phyloP scores from a whole-genome alignment of 805 yeast species.

The Myxozyma neglecta region DNA sequence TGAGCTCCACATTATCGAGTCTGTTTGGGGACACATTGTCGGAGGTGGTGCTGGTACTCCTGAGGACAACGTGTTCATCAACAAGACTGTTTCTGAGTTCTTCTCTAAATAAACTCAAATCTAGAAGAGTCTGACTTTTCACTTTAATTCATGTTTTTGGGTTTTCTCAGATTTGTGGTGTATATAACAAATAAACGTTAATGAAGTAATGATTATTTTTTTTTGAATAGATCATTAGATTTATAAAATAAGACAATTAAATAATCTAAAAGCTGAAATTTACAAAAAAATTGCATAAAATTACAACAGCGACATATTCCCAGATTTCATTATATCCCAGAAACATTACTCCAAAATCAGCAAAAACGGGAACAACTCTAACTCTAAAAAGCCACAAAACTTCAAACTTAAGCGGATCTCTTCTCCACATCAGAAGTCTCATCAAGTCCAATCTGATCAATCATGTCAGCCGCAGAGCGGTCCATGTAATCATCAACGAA shows the following conservation, averaged over 20 bases:
- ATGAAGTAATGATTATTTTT: no score
- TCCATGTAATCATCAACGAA: slow-evolving; percentile 13
- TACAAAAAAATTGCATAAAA: not conserved
- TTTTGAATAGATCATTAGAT: not conserved
- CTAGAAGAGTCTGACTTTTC: not conserved
- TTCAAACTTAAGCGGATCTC: not conserved
- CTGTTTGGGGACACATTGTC: slow-evolving; percentile 32
- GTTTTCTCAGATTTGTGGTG: not conserved
- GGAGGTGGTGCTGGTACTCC: slow-evolving; percentile 30
- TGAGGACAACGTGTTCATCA: slow-evolving; percentile 26
- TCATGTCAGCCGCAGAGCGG: slow-evolving; percentile 3
- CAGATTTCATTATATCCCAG: not conserved
- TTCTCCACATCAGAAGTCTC: slow-evolving; percentile 1
- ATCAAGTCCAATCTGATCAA: not conserved
- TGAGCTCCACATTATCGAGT: slow-evolving; percentile 23
- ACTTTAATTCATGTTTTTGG: not conserved
- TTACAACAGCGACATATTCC: not conserved
- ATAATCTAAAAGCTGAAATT: not conserved
- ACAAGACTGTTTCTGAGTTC: slow-evolving; percentile 19
- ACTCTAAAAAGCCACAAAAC: not conserved
- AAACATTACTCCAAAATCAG: not conserved
- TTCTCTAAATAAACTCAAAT: slow-evolving; percentile 8
- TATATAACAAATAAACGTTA: not conserved
- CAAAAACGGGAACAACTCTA: not conserved
- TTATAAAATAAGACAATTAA: no score